Evolutionary conservation across 257 asterid genomes (phyloP).

Genomic region (Solanum chiquidenum): DNA sequence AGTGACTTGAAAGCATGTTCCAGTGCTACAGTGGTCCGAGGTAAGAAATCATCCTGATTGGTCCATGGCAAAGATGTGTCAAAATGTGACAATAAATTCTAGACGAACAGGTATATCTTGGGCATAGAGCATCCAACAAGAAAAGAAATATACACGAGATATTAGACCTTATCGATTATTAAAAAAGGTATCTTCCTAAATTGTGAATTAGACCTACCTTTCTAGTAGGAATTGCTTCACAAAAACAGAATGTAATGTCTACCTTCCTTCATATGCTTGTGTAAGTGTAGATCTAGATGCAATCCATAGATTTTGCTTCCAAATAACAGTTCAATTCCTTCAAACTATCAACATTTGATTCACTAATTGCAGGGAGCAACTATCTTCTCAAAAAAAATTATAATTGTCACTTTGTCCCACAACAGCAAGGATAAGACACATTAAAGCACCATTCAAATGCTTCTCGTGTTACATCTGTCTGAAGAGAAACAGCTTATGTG

Average conservation of each 20-base stretch:
- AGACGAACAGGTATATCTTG: neutral
- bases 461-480: neutral
- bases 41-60: slow-evolving; percentile 94
- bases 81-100: neutral
- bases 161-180: neutral
- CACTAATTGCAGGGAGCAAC: neutral
- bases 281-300: neutral
- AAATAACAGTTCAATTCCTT: neutral
- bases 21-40: slow-evolving; percentile 90
- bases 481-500: neutral
- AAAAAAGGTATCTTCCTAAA: neutral
- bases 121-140: neutral
- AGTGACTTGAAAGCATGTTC: slow-evolving; percentile 75
- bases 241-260: neutral
- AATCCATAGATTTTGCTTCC: neutral
- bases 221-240: neutral
- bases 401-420: neutral
- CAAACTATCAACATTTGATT: neutral
- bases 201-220: neutral
- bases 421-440: neutral
- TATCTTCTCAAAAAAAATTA: neutral
- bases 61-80: neutral
- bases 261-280: neutral
- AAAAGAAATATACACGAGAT: neutral
- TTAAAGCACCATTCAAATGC: neutral